Evolutionary conservation across 352 stramenopile species (phyloP), one percentile per base, ranked within the genome.

Genomic region (Elongisporangium undulatum): DNA sequence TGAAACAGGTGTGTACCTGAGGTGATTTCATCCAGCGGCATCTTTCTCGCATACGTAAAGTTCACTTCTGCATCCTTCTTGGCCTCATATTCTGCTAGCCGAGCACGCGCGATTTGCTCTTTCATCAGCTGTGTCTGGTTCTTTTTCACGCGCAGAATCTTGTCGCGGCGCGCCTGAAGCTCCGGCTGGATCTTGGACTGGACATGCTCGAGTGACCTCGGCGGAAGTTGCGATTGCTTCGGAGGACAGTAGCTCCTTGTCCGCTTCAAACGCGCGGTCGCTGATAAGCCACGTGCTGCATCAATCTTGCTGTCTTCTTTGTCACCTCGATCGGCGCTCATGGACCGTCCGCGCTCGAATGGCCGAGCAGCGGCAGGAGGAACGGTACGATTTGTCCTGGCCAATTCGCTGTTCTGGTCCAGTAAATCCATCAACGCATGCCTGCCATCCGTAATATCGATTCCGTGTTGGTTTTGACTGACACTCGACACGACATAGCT

Each of bases 71-170:
- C 49, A 56, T 77, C 53, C 53, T 55, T 59, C 29, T 62, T 62
- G 12, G 71, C 69, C 23, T 85, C 78, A 24, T 90, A 92, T 53
- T 89, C 79, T 6, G 71, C 79, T 7, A 91, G 58, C 3, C 82
- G 68, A 19, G 74, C 58, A 8, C 77, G 72, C 9, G 85, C 79
- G 12, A 94, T 56, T 9, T 63, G 72, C 55, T 94, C 85, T 41
- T 85, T 80, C 72, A 92, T 87, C 23, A 84, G 62, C 51, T 92
- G 85, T 23, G 81, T 79, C 57, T 91, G 82, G 1, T 70, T 92
- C 58, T 90, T 94, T 56, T 89, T 86, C 34, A 92, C 75, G 13
- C 85, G 85, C 34, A 90, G 62, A 3, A 90, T 39, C 34, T 86
- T 90, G 9, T 88, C 70, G 4, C 75, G 76, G 2, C 66, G 63